These are phyloP conservation scores for Monosporascus sp. DNA, from an alignment of 2,329 filamentous ascomycete genomes.

Conservation along the genomic window DNA sequence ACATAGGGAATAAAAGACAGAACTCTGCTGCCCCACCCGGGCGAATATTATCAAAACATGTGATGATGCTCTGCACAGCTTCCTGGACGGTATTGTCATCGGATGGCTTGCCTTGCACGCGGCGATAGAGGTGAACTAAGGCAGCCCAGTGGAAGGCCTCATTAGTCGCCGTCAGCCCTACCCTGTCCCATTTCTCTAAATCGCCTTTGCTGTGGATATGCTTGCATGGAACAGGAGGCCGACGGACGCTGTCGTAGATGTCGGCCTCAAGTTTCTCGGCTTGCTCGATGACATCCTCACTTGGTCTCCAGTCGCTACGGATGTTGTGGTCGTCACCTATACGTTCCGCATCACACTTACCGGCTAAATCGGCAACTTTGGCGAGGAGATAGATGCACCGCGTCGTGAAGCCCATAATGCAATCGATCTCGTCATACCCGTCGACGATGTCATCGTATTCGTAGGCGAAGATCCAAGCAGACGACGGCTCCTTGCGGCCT, in stretches of 20 bases:
- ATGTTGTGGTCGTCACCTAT: constrained; percentile 50
- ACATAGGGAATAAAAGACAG: constrained; percentile 74
- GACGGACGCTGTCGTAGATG: constrained; percentile 51
- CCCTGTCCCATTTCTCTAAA: constrained; percentile 52
- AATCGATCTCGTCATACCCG: constrained; percentile 67
- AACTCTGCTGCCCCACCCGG: constrained; percentile 67
- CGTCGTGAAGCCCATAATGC: constrained; percentile 73
- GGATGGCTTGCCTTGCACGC: constrained; percentile 60
- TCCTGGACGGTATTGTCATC: constrained; percentile 56
- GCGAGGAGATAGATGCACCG: constrained; percentile 67
- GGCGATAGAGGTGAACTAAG: constrained; percentile 68
- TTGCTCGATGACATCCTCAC: constrained; percentile 44
- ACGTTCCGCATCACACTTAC: constrained; percentile 61
- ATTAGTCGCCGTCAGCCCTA: constrained; percentile 67
- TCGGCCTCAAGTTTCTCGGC: constrained; percentile 58
- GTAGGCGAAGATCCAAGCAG: constrained; percentile 46
- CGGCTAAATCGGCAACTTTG: constrained; percentile 66
- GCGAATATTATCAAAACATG: constrained; percentile 56
- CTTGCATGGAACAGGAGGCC: constrained; percentile 36
- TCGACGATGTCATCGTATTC: constrained; percentile 46
- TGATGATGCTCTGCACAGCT: constrained; percentile 59
- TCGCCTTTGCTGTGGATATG: constrained; percentile 45
- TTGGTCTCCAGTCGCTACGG: constrained; percentile 53
- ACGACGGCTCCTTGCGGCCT: constrained; percentile 47
- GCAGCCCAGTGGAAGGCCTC: constrained; percentile 77